Conservation (phyloP, 1,284 basidiomycete species). For the Cutaneotrichosporon cavernicola region DNA sequence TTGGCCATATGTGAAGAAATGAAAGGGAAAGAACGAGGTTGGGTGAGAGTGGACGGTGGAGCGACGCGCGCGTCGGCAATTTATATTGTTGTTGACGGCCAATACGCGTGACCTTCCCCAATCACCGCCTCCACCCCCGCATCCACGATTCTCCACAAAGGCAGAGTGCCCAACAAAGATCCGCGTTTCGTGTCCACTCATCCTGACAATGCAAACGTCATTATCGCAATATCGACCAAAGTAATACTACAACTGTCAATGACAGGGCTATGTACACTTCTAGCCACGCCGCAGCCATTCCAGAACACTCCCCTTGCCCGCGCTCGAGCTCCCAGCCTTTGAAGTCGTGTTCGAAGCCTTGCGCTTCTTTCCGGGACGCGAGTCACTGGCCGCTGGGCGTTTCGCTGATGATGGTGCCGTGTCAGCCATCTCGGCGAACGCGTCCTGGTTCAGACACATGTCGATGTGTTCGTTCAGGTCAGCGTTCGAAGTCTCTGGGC, state of each 20-base stretch:
- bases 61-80: constrained; percentile 13
- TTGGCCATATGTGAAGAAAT: neutral
- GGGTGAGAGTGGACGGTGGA: constrained; percentile 6
- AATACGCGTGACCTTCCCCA: constrained; percentile 1
- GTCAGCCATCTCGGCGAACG: constrained; percentile 25
- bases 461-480: constrained; percentile 52
- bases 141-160: too few relatives aligned
- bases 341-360: neutral
- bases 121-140: too few relatives aligned
- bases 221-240: neutral
- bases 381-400: constrained; percentile 4
- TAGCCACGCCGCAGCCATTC: constrained; percentile 29
- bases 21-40: neutral
- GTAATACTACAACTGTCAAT: neutral
- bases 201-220: neutral
- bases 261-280: neutral
- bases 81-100: constrained; percentile 8
- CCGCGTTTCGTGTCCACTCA: constrained; percentile 1
- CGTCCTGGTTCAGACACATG: constrained; percentile 46
- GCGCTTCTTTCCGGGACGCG: constrained; percentile 7
- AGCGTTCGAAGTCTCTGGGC: constrained; percentile 39
- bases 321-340: neutral
- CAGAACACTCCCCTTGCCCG: constrained; percentile 24
- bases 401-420: constrained; percentile 27
- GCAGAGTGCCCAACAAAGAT: neutral